Evolutionary conservation across 306 rosid genomes (phyloP).

Genomic region (Cyamopsis tetragonoloba): DNA sequence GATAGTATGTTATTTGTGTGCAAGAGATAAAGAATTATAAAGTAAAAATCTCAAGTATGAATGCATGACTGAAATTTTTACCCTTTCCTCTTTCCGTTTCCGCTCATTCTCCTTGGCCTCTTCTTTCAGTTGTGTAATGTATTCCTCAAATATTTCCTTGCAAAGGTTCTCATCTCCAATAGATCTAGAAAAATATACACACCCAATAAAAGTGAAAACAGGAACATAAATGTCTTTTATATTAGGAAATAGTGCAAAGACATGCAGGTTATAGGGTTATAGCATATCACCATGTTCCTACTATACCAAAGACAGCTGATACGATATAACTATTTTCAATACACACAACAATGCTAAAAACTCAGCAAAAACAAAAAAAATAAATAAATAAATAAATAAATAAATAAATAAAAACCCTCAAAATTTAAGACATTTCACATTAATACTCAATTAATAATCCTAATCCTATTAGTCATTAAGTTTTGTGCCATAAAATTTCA

Average conservation of each 20-base stretch:
- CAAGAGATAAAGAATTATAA: slow-evolving; percentile 11
- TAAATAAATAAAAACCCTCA: not conserved
- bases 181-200: slow-evolving; percentile 45
- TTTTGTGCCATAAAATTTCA: not conserved
- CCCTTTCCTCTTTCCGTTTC: slow-evolving; percentile 88
- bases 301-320: not conserved
- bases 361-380: no score
- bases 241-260: not conserved
- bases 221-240: not conserved
- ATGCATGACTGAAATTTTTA: slow-evolving; percentile 32
- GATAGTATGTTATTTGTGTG: not conserved
- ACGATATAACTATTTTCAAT: not conserved
- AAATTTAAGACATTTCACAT: not conserved
- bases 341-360: not conserved
- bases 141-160: slow-evolving; percentile 69
- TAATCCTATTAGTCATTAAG: no score
- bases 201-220: slow-evolving; percentile 21
- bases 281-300: not conserved
- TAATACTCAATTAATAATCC: not conserved
- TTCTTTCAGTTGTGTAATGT: slow-evolving; percentile 69
- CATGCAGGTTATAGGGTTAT: not conserved
- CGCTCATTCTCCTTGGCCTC: slow-evolving; percentile 73
- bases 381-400: no score
- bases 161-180: slow-evolving; percentile 69
- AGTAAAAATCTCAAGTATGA: slow-evolving; percentile 11